Evolutionary conservation across 805 yeast species (phyloP).

Genomic region (Starmerella cellae): DNA sequence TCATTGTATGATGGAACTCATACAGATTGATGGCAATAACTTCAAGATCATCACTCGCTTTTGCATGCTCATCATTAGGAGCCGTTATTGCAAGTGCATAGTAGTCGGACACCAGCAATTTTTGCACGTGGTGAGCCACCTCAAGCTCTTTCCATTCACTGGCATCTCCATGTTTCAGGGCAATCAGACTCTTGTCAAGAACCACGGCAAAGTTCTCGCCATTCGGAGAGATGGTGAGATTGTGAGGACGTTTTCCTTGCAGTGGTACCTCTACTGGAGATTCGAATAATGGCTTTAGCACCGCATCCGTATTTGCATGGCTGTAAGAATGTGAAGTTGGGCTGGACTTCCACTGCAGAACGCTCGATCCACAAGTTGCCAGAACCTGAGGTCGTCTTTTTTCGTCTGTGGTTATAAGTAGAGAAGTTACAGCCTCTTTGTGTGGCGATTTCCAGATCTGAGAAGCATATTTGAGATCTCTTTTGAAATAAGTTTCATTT

Average conservation of each 20-base stretch:
- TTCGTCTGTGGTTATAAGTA: not conserved
- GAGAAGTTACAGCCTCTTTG: constrained; percentile 19
- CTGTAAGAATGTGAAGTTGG: too few species aligned
- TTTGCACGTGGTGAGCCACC: not conserved
- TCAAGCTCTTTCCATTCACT: constrained; percentile 1
- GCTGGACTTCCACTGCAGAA: not conserved
- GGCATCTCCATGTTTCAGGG: not conserved
- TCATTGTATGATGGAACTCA: not conserved
- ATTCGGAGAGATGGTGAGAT: not conserved
- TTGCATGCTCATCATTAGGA: too few species aligned
- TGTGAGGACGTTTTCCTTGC: not conserved
- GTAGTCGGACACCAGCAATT: constrained; percentile 8
- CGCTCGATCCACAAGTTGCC: not conserved
- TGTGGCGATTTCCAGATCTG: constrained; percentile 31
- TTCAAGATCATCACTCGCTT: not conserved
- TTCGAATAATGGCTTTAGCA: not conserved
- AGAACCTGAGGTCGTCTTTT: not conserved
- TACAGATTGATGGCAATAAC: constrained; percentile 6
- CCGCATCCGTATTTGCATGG: not conserved
- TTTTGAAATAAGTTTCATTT: constrained; percentile 33
- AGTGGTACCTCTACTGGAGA: too few species aligned
- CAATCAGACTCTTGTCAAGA: not conserved
- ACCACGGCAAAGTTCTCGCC: not conserved
- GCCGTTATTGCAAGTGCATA: constrained; percentile 7
- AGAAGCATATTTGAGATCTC: constrained; percentile 32